A percentile compares a stretch with the other conserved stretches of the same genome.
Evolutionary conservation across 2,329 filamentous ascomycete genomes (phyloP).

Genomic region (Penicillium decumbens): DNA sequence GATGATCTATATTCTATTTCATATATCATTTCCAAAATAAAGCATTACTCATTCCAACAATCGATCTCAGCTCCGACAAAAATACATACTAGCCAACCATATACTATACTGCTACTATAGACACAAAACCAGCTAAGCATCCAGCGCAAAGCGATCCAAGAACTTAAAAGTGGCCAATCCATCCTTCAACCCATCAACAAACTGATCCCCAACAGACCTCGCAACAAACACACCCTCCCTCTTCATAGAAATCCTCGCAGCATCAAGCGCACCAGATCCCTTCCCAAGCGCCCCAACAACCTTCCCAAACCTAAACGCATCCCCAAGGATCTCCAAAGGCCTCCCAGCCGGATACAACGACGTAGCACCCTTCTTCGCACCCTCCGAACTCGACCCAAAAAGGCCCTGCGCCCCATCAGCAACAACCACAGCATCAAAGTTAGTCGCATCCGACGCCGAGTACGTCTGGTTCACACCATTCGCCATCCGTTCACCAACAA

Average conservation of each 20-base stretch:
- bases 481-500: conserved; percentile 58
- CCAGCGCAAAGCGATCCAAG: conserved; percentile 58
- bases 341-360: conserved; percentile 61
- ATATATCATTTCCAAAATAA: too few relatives aligned
- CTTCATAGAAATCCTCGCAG: conserved; percentile 42
- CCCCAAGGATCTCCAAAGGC: conserved; percentile 59
- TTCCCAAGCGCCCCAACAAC: conserved; percentile 58
- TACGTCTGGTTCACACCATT: conserved; percentile 60
- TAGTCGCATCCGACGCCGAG: conserved; percentile 54
- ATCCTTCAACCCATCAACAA: conserved; percentile 50
- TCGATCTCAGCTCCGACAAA: too few relatives aligned
- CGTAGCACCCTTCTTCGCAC: conserved; percentile 35
- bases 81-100: too few relatives aligned
- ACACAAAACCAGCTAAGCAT: conserved; percentile 31
- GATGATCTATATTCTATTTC: too few relatives aligned
- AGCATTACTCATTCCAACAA: too few relatives aligned
- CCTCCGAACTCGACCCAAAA: conserved; percentile 37
- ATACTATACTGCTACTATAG: too few relatives aligned
- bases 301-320: conserved; percentile 66
- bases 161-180: conserved; percentile 64
- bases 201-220: conserved; percentile 28
- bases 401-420: conserved; percentile 51
- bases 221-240: conserved; percentile 37
- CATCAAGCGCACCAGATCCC: conserved; percentile 37
- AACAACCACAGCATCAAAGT: conserved; percentile 52